Conservation (phyloP, 108 stramenopile species). For the Nitzschia sp. region DNA sequence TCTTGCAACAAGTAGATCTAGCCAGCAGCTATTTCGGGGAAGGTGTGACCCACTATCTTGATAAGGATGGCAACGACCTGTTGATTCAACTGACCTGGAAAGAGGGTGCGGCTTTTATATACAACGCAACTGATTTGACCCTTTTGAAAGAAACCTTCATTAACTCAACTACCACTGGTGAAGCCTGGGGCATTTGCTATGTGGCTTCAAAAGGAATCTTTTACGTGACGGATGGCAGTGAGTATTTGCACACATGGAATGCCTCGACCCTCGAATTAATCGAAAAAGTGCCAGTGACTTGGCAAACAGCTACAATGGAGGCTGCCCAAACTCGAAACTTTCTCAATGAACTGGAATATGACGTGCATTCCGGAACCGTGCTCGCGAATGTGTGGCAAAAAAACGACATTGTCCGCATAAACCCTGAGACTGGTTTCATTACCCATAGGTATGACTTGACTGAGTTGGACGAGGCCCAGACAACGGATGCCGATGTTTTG, state of each 20-base stretch:
- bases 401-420: conserved; percentile 77
- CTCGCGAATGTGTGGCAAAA: conserved; percentile 80
- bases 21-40: conserved; percentile 69
- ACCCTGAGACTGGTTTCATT: conserved; percentile 73
- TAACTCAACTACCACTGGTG: conserved; percentile 58
- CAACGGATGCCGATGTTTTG: conserved; percentile 64
- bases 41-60: conserved; percentile 61
- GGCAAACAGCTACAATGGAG: conserved; percentile 45
- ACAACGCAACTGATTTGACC: conserved; percentile 58
- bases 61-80: conserved; percentile 29
- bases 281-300: conserved; percentile 51
- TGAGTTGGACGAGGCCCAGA: not conserved
- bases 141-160: conserved; percentile 30
- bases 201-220: conserved; percentile 58
- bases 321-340: not conserved
- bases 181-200: conserved; percentile 89
- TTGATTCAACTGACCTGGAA: conserved; percentile 80
- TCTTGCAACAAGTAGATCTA: conserved; percentile 43
- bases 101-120: conserved; percentile 63
- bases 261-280: conserved; percentile 47
- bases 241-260: conserved; percentile 77
- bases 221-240: conserved; percentile 76
- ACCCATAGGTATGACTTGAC: conserved; percentile 78
- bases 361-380: not conserved
- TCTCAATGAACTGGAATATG: conserved; percentile 83